phyloP scores from a whole-genome alignment of 2,329 filamentous ascomycete species.

The Pestalotiopsis sp. region DNA sequence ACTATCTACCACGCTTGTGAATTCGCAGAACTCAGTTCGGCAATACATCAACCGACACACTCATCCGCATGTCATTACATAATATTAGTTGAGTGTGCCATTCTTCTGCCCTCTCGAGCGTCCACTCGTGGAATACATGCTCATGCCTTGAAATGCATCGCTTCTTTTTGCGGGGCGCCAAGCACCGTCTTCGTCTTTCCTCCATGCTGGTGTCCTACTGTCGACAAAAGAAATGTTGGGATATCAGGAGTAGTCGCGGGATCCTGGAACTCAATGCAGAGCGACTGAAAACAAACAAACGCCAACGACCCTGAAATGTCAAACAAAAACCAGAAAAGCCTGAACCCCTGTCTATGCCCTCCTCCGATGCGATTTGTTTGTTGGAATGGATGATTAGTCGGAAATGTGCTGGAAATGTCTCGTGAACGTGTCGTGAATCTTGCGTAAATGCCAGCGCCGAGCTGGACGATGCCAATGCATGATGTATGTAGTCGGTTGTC shows the following conservation, averaged over 20 bases:
- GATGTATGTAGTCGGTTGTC: background rate
- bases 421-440: constrained; percentile 10
- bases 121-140: background rate
- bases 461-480: constrained; percentile 7
- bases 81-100: background rate
- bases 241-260: constrained; percentile 3
- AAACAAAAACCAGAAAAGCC: background rate
- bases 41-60: background rate
- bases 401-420: background rate
- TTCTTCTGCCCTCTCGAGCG: background rate
- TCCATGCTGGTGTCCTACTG: background rate
- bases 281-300: background rate
- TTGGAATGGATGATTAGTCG: background rate
- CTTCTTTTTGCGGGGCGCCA: background rate
- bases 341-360: constrained; percentile 12
- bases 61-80: background rate
- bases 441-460: constrained; percentile 8
- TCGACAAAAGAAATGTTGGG: constrained; percentile 5
- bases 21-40: background rate
- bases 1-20: background rate
- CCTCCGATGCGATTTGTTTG: constrained; percentile 3
- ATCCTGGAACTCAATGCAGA: background rate
- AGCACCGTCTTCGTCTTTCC: background rate
- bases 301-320: background rate
- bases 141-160: background rate